Base-by-base conservation (phyloP, 495 filamentous ascomycete genomes). In the Penicillium canescens region DNA sequence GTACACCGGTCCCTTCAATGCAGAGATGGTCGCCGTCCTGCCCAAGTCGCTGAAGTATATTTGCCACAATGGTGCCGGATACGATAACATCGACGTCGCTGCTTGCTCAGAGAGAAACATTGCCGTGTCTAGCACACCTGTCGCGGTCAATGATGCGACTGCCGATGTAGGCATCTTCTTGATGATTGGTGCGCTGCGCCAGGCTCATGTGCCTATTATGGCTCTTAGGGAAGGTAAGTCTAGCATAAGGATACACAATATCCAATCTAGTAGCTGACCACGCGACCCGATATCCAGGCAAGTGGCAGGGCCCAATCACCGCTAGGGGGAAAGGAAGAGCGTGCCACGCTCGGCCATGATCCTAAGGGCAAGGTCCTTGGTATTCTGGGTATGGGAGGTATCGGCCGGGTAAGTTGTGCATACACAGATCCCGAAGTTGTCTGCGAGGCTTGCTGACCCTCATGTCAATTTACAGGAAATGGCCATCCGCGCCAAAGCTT, bases 311-410 rank as follows among this genome's bases (percentile, higher is more conserved):
- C 40, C 59, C 75, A 26, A 43, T 51, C 21, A 51, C 49, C 20
- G 18, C 49, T 12, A n/a, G 38, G 26, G n/a, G 49, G 39, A 51
- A 42, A 34, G 49, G 13, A 51, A 33, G 35, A 51, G 18, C 41
- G 20, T 1, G 63, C 80, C 55, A 73, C 74, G 6, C 70, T 86
- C 16, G 84, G 82, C 26, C 83, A 81, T 54, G 87, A 90, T 58
- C 90, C 90, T 7, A 73, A 84, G 52, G 82, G 80, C 12, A 92
- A 92, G 65, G 73, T 79, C 1, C 78, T 95, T 0, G 91, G 90
- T 16, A 85, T 96, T 58, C 79, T 94, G 58, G 91, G 91, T 2
- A 92, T 92, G 82, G 91, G 91, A 24, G 91, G 90, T 34, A 95
- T 95, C 47, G 90, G 88, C 40, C 63, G 74, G 46, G 75, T 77